Evolutionary conservation across 2,329 filamentous ascomycete genomes (phyloP), one percentile per base, ranked within the genome.

Genomic region (Cryoendolithus antarcticus): DNA sequence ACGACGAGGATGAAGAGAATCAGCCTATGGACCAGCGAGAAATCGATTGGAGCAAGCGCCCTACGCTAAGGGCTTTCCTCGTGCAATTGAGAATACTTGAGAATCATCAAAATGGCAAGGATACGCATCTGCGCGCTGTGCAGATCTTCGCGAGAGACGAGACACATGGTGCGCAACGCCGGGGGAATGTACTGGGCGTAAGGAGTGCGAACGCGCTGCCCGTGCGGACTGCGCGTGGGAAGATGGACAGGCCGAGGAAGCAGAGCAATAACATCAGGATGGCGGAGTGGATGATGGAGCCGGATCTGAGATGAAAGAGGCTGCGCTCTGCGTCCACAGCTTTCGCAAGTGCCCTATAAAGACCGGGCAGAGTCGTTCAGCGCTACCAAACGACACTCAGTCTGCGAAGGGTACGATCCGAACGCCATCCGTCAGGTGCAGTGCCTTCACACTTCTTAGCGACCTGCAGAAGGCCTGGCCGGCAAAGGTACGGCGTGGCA

Each of bases 81-180:
- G 71, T 98, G 21, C 88, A 96, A 60, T 78, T 96, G 54, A 79
- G 83, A 49, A 80, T 98, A 35, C 74, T 89, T 37, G 91, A 96
- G 64, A 98, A 98, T 56, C 91, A 98, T 60, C 91, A 98, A 63
- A 98, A 98, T 59, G 91, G 91, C 47, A 98, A 98, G 60, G 91
- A 98, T 59, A 96, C 91, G n/a, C 91, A 98, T 67, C 73, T 98
- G 15, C 74, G 91, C 10, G 89, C 86, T 2, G 74, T 98, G 60
- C 93, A 94, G 64, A 81, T 96, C 7, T 98, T 79, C 53, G 71
- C 75, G 3, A 51, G 57, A 37, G 67, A 70, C 34, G 57, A 61
- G 31, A 45, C 45, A 13, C 50, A 51, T n/a, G 38, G 38, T 12
- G 38, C 34, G 24, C 38, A 40, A 31, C 27, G 19, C 19, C 19